Conservation (phyloP, 2,329 filamentous ascomycete species). For the Kalaharituber pfeilii region DNA sequence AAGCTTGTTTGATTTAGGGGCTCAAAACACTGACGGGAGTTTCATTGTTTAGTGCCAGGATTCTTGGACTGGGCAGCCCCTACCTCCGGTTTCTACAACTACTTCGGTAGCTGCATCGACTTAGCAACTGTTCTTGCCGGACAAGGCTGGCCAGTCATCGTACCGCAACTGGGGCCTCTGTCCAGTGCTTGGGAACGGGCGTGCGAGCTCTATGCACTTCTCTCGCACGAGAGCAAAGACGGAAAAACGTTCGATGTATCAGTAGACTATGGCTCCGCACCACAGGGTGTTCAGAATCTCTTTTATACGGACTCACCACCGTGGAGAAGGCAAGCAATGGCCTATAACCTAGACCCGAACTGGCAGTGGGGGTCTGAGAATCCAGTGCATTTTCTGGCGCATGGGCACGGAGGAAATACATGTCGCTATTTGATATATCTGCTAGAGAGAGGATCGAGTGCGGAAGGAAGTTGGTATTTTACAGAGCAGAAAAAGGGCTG, state of each 20-base stretch:
- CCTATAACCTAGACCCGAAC: not conserved
- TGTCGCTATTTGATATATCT: slow-evolving; percentile 5
- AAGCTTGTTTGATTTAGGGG: no score
- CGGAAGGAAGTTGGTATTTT: not conserved
- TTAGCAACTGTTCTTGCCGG: not conserved
- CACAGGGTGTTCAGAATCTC: not conserved
- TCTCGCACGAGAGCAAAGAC: not conserved
- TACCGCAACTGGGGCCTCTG: slow-evolving; percentile 2
- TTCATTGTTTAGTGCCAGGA: slow-evolving; percentile 5
- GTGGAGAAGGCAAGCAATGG: not conserved
- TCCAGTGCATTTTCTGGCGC: slow-evolving; percentile 3
- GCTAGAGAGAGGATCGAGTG: slow-evolving; percentile 1
- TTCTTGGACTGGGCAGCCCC: slow-evolving; percentile 2
- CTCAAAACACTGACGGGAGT: no score
- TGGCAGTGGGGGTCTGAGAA: slow-evolving; percentile 3
- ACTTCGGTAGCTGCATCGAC: slow-evolving; percentile 3
- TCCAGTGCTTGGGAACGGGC: slow-evolving; percentile 6
- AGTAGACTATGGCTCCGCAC: not conserved
- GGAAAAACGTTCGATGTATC: not conserved
- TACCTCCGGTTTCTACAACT: slow-evolving; percentile 1
- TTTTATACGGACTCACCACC: not conserved
- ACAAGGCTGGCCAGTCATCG: slow-evolving; percentile 3
- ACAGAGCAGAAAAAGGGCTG: not conserved
- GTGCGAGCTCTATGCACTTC: slow-evolving; percentile 5
- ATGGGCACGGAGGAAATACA: slow-evolving; percentile 7